Percentiles rank a stretch among this genome's conserved stretches.
Conservation (phyloP, 768 basidiomycete genomes). For the Calocybe cyanea region DNA sequence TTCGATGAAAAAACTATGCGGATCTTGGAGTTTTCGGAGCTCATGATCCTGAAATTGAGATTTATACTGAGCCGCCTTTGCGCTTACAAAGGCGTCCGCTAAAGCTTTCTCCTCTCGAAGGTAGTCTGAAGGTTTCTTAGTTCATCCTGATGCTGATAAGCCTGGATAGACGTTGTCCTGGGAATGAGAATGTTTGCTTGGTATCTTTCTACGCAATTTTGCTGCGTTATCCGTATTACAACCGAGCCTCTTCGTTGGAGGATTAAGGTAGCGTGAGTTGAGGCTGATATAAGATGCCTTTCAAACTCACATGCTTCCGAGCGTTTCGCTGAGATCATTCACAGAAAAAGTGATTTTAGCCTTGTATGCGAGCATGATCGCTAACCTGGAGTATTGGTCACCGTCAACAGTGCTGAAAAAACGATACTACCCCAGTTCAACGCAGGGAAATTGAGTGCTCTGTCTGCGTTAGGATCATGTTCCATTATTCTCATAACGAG, state of each 20-base stretch:
- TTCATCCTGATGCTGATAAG: constrained; percentile 3
- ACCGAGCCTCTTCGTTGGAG: not conserved
- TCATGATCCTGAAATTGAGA: not conserved
- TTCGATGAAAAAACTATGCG: constrained; percentile 30
- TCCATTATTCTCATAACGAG: constrained; percentile 37
- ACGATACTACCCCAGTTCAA: constrained; percentile 21
- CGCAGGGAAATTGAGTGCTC: constrained; percentile 36
- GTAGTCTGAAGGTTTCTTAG: not conserved
- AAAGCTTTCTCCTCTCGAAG: not conserved
- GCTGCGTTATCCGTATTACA: not conserved
- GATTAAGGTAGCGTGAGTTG: not conserved
- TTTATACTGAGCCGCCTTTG: constrained; percentile 3
- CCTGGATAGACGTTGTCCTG: no score
- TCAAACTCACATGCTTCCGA: constrained; percentile 28
- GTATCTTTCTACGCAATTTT: no score
- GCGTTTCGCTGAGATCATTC: constrained; percentile 32
- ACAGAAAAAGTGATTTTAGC: constrained; percentile 31
- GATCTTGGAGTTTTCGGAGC: constrained; percentile 17
- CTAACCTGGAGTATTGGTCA: constrained; percentile 31
- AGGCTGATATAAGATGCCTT: not conserved
- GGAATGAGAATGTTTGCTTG: no score
- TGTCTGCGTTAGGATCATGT: constrained; percentile 36
- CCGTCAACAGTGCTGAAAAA: constrained; percentile 32
- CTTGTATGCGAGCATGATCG: constrained; percentile 37
- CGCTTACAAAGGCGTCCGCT: not conserved